Conservation (phyloP, 192 early-diverging fungal species). For the Haplosporangium gracile region DNA sequence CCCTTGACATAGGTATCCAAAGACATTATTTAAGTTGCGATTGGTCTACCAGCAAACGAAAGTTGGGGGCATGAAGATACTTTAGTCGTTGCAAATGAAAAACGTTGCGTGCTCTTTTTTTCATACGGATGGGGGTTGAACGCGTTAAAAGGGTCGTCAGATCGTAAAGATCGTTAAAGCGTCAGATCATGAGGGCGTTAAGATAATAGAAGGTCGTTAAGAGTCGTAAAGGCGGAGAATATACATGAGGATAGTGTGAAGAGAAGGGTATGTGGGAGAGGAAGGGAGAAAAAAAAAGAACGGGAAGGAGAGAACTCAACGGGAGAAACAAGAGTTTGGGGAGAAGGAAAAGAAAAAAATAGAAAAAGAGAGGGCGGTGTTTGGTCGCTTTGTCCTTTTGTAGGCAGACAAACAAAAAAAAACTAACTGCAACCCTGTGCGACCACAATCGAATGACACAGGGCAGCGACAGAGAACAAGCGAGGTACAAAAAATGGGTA, state of each 20-base stretch:
- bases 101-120: neutral
- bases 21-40: constrained; percentile 36
- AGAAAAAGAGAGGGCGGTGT: neutral
- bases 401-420: neutral
- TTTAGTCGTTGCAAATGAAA: constrained; percentile 11
- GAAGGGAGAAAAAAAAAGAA: neutral
- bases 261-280: neutral
- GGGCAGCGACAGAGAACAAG: neutral
- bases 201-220: neutral
- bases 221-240: constrained; percentile 4
- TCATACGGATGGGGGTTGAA: neutral
- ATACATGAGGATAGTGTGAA: neutral
- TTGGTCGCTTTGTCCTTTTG: neutral
- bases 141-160: constrained; percentile 19
- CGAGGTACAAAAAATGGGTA: neutral
- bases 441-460: neutral
- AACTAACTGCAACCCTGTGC: neutral
- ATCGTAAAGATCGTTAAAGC: constrained; percentile 11
- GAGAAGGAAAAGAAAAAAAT: constrained; percentile 1
- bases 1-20: constrained; percentile 80
- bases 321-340: constrained; percentile 8
- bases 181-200: neutral
- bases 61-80: constrained; percentile 9
- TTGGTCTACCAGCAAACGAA: constrained; percentile 4
- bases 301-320: neutral